Base-by-base conservation (phyloP, 805 yeast genomes). In the Wickerhamiella slavikovae region DNA sequence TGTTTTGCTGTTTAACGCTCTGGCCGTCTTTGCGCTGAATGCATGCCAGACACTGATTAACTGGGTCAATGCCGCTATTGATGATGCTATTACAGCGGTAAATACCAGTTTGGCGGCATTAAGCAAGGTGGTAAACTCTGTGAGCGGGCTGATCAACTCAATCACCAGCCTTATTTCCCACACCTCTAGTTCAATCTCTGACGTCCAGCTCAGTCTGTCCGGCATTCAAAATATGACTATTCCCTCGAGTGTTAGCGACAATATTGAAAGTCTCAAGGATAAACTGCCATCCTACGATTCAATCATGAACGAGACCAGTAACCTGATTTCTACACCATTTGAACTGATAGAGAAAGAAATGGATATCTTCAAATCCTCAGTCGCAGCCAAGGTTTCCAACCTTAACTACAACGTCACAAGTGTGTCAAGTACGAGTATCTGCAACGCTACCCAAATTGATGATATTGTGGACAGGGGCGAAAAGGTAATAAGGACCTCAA, bases 1-100 rank as follows among this genome's bases (percentile, higher is more conserved):
- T 10, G 67, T 76, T 0, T 71, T 89, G 4, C 67, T 82, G 0
- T 57, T 83, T 5, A 71, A 68, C 41, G 78, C 83, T 3, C 63
- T 77, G 0, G 73, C 71, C 1, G 69, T 68, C 38, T 67, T 70
- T 18, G 91, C 91, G 0, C 47, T 77, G 1, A 74, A 77, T 43
- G 66, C 79, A 1, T 70, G 92, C 0, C 77, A 74, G 40, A 45
- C 62, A 1, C 55, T 79, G 1, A 58, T 82, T 5, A 46, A 48
- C 3, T 51, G 60, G 14, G 76, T 80, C 2, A 80, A 83, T 42
- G 52, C 52, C 1, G 69, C 89, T 0, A 47, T 79, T 1, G 49
- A 49, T 0, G 49, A 49, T 1, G 46, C 70, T n/a, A 66, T 77
- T 0, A 54, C 55, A 25, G 82, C 68, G 5, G 53, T 83, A 17